Base-by-base conservation (phyloP, 2,329 filamentous ascomycete species). In the Erysiphe neolycopersici region DNA sequence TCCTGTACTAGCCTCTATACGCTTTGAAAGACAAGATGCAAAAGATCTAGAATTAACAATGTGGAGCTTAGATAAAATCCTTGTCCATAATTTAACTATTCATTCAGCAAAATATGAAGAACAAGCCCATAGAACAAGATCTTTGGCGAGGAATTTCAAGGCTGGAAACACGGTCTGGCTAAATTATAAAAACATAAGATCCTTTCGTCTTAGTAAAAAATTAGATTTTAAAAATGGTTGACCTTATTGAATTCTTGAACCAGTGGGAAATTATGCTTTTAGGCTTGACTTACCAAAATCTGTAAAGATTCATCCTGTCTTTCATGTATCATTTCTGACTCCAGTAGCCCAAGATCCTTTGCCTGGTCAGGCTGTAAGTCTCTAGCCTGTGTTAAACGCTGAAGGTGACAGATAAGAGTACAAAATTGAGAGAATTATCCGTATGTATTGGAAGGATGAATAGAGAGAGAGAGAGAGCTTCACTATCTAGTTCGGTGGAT, bases 251-350 rank as follows among this genome's bases (percentile, higher is more conserved):
- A 40, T 45, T 9, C 29, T 32, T 10, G 19, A 40, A 26, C n/a
- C 31, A 3, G 32, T 31, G 12, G n/a, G 22, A 38, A 26, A 13
- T 2, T 29, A 33, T 22, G 42, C 42, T 12, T 43, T 38, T 19
- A 17, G 33, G 33, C 29, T 45, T 11, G 10, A 31, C 6, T 16
- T 45, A 17, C 44, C 35, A 2, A 29, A 32, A 18, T 19, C 18
- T 30, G 41, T 38, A 16, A 38, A 32, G n/a, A 45, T 42, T 1
- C 19, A 45, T 35, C 39, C 39, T 6, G 22, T 42, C 5, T 45
- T 45, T 17, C 39, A 45, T 33, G 41, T 45, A 16, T 45, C 44
- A 14, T 40, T 45, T 6, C 33, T 45, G 4, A 14, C 41, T 14
- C 19, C 19, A 29, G 38, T 9, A 11, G 5, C 5, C 4, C 9